Evolutionary conservation across 306 rosid genomes (phyloP).

Genomic region (Spatholobus suberectus): DNA sequence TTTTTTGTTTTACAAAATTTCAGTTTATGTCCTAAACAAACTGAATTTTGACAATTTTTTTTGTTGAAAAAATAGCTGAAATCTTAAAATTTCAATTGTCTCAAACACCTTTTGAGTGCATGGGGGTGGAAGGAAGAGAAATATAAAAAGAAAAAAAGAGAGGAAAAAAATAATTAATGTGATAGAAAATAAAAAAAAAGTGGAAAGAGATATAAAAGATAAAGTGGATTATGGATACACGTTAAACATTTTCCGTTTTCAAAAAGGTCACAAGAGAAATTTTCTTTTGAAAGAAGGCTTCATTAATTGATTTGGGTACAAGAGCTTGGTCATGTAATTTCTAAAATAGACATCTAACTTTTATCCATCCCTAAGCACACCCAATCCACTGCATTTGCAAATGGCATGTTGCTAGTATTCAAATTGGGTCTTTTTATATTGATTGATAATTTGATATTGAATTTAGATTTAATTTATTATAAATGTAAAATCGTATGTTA

Average conservation of each 20-base stretch:
- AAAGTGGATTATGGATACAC: neutral
- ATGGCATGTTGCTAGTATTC: conserved; percentile 20
- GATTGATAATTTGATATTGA: neutral
- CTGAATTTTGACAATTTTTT: too few relatives aligned
- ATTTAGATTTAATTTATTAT: neutral
- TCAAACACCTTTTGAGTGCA: too few relatives aligned
- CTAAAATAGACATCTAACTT: conserved; percentile 3
- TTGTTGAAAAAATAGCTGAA: too few relatives aligned
- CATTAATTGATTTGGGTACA: neutral
- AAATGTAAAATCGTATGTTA: neutral
- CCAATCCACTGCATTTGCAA: conserved; percentile 6
- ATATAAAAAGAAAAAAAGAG: neutral
- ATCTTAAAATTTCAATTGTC: too few relatives aligned
- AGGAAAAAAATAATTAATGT: too few relatives aligned
- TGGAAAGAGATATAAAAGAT: neutral
- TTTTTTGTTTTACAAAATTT: too few relatives aligned
- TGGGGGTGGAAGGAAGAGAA: neutral
- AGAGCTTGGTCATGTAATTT: neutral
- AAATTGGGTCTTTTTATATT: neutral
- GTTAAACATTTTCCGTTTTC: neutral
- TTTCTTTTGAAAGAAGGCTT: neutral
- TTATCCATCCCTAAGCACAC: neutral
- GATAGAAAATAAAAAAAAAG: neutral
- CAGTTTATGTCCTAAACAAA: too few relatives aligned
- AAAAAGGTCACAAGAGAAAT: neutral